phyloP scores from a whole-genome alignment of 2,329 filamentous ascomycete genomes.

The Talaromyces sp. region DNA sequence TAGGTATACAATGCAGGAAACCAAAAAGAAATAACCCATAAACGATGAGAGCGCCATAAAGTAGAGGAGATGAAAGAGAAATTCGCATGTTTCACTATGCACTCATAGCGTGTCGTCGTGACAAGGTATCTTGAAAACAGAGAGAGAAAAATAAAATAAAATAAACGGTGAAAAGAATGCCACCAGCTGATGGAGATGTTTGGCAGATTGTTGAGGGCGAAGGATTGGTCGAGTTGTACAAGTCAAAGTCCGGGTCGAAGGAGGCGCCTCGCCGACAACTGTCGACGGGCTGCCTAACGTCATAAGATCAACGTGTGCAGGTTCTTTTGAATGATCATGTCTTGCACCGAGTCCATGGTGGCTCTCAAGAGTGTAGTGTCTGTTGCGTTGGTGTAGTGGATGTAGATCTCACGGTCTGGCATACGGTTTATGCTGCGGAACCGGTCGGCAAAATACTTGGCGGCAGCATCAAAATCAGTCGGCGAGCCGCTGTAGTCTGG shows the following conservation, averaged over 20 bases:
- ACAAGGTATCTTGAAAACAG: conserved; percentile 26
- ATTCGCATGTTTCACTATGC: conserved; percentile 18
- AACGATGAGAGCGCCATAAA: conserved; percentile 2
- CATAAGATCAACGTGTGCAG: conserved; percentile 71
- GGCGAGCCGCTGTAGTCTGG: conserved; percentile 70
- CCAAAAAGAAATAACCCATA: neutral
- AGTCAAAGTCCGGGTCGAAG: neutral
- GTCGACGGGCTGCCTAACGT: conserved; percentile 21
- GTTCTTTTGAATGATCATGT: conserved; percentile 83
- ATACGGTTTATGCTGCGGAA: conserved; percentile 70
- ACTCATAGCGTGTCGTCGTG: conserved; percentile 29
- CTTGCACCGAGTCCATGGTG: conserved; percentile 79
- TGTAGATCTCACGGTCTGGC: conserved; percentile 52
- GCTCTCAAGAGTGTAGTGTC: conserved; percentile 74
- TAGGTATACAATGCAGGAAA: conserved; percentile 10
- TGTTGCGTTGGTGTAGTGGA: conserved; percentile 56
- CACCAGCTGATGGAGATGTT: neutral
- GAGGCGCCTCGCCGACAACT: conserved; percentile 9
- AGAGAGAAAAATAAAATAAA: neutral
- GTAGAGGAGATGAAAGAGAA: conserved; percentile 14
- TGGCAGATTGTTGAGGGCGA: neutral
- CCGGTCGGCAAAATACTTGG: conserved; percentile 77
- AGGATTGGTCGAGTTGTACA: neutral
- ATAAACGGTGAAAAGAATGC: neutral
- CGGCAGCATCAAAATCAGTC: conserved; percentile 67